phyloP scores from a whole-genome alignment of 1,284 basidiomycete species.

The Marasmius tenuissimus region DNA sequence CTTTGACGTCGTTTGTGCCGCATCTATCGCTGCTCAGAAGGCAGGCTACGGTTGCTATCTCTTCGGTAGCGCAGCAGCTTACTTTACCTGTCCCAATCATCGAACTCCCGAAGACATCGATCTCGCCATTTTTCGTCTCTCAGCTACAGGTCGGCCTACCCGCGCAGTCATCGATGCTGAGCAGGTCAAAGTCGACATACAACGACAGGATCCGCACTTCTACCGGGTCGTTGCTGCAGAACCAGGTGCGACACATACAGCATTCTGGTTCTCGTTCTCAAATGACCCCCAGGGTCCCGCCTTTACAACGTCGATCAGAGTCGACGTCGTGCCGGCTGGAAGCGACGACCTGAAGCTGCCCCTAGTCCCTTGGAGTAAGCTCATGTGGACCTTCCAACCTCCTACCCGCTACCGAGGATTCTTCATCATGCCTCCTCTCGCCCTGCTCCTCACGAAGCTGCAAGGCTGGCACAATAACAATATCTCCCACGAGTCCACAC shows the following conservation, averaged over 20 bases:
- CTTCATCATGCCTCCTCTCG: constrained; percentile 3
- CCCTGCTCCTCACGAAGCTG: constrained; percentile 6
- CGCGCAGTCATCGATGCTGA: neutral
- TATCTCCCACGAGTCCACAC: neutral
- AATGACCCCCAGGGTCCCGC: neutral
- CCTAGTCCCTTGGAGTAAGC: neutral
- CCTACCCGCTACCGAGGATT: neutral
- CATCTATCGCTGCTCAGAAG: neutral
- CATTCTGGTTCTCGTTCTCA: neutral
- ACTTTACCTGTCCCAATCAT: neutral
- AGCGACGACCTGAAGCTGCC: neutral
- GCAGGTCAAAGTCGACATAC: neutral
- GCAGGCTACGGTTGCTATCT: neutral
- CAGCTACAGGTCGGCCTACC: neutral
- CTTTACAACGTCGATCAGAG: neutral
- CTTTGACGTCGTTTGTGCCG: neutral
- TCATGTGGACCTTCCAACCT: neutral
- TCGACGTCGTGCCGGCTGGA: neutral
- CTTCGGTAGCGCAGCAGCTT: neutral
- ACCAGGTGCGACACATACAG: neutral
- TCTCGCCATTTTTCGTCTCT: neutral
- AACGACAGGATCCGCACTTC: neutral
- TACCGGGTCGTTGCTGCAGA: neutral
- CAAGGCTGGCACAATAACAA: constrained; percentile 8
- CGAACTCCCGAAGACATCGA: no score